Conservation (phyloP, 805 yeast genomes). For the Kuraishia hungarica region DNA sequence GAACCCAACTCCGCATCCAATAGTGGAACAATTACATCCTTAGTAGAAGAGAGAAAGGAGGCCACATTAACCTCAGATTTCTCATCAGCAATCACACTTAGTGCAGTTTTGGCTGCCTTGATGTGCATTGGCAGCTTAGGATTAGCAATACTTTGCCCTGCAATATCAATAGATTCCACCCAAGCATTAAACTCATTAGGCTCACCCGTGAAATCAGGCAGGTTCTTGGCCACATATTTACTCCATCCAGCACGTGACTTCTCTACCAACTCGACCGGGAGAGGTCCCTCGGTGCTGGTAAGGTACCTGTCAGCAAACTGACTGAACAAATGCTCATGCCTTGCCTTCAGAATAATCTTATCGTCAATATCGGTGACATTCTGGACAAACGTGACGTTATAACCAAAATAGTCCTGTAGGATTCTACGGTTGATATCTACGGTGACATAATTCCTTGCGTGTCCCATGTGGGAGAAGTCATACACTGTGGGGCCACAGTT, state of each 20-base stretch:
- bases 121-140: slow-evolving; percentile 89
- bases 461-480: slow-evolving; percentile 96
- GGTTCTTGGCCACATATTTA: slow-evolving; percentile 42
- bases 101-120: slow-evolving; percentile 50
- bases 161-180: slow-evolving; percentile 40
- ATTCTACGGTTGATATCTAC: slow-evolving; percentile 90
- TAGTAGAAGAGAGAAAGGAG: slow-evolving; percentile 40
- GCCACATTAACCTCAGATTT: slow-evolving; percentile 15
- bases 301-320: slow-evolving; percentile 33
- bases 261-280: slow-evolving; percentile 26
- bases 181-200: slow-evolving; percentile 38
- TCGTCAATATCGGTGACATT: slow-evolving; percentile 99
- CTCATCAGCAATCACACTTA: slow-evolving; percentile 29
- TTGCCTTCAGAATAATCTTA: slow-evolving; percentile 89
- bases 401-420: slow-evolving; percentile 85
- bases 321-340: slow-evolving; percentile 78
- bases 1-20: slow-evolving; percentile 70
- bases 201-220: slow-evolving; percentile 31
- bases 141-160: slow-evolving; percentile 39
- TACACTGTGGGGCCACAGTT: slow-evolving; percentile 98
- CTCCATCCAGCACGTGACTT: slow-evolving; percentile 36
- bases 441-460: slow-evolving; percentile 93
- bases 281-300: slow-evolving; percentile 15
- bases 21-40: slow-evolving; percentile 67
- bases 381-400: slow-evolving; percentile 81